These are phyloP conservation scores for Saccharomycopsis synnaedendra DNA, from an alignment of 805 yeast genomes.

Conservation along the genomic window DNA sequence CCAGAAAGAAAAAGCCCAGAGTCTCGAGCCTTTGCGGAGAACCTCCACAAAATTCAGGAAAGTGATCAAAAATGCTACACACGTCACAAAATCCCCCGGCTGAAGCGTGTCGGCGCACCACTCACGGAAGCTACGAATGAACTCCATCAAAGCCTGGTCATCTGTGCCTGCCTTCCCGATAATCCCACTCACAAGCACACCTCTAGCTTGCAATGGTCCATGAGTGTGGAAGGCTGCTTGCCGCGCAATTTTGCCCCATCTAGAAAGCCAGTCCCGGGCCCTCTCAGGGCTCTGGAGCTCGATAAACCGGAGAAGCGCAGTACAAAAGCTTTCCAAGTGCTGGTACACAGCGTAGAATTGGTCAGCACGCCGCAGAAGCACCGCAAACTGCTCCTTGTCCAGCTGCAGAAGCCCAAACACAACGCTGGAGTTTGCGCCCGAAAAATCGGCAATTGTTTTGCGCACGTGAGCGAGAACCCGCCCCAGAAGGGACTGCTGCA, in stretches of 20 bases:
- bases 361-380: conserved; percentile 7
- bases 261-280: conserved; percentile 38
- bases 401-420: conserved; percentile 11
- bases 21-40: conserved; percentile 15
- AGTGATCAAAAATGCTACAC: conserved; percentile 29
- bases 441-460: conserved; percentile 11
- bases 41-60: conserved; percentile 30
- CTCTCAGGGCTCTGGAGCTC: conserved; percentile 24
- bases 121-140: conserved; percentile 24
- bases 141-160: conserved; percentile 35
- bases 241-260: conserved; percentile 55
- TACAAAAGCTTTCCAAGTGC: conserved; percentile 46
- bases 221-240: conserved; percentile 46
- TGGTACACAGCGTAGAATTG: conserved; percentile 22
- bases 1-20: conserved; percentile 9
- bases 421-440: conserved; percentile 10
- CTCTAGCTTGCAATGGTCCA: conserved; percentile 55
- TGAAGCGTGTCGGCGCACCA: conserved; percentile 21
- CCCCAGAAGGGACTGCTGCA: conserved; percentile 21
- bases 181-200: conserved; percentile 59
- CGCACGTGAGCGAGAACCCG: not conserved
- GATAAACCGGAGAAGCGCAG: conserved; percentile 40
- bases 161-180: conserved; percentile 52
- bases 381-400: conserved; percentile 7
- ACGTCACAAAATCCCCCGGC: conserved; percentile 16